A percentile compares a stretch with the other conserved stretches of the same genome.
Conservation (phyloP, 1,284 basidiomycete genomes). For the Puccinia triticina region DNA sequence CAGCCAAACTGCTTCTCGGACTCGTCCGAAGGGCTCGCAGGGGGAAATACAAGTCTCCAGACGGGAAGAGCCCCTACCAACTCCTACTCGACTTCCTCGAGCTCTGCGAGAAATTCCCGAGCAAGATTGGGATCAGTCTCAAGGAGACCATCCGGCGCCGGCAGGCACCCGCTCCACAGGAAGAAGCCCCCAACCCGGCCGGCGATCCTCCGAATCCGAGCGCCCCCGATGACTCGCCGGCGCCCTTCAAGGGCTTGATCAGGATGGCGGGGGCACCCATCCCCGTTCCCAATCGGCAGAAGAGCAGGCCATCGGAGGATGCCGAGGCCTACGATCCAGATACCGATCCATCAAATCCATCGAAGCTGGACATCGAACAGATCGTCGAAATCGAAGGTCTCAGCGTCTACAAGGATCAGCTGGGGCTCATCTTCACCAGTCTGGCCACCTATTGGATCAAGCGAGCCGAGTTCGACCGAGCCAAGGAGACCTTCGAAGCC, state of each 20-base stretch:
- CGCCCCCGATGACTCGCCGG: background rate
- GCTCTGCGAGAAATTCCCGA: slow-evolving; percentile 84
- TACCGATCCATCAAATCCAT: slow-evolving; percentile 73
- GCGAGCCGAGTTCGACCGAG: slow-evolving; percentile 86
- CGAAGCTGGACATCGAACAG: slow-evolving; percentile 81
- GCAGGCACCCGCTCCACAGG: slow-evolving; percentile 1
- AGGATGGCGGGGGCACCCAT: slow-evolving; percentile 74
- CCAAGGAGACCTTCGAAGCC: slow-evolving; percentile 81
- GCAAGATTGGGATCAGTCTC: slow-evolving; percentile 88
- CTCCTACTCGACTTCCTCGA: slow-evolving; percentile 90
- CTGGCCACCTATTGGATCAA: slow-evolving; percentile 99
- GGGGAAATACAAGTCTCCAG: slow-evolving; percentile 82
- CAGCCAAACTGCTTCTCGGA: slow-evolving; percentile 83
- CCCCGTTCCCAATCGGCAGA: slow-evolving; percentile 54
- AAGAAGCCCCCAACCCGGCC: slow-evolving; percentile 61
- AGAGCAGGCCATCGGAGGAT: slow-evolving; percentile 60
- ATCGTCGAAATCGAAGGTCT: slow-evolving; percentile 86
- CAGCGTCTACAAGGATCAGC: slow-evolving; percentile 88
- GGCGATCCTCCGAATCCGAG: slow-evolving; percentile 60
- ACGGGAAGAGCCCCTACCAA: slow-evolving; percentile 94
- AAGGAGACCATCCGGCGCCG: slow-evolving; percentile 63
- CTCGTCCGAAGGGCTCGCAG: slow-evolving; percentile 79
- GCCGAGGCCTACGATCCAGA: slow-evolving; percentile 72
- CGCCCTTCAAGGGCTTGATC: slow-evolving; percentile 67
- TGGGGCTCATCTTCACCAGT: slow-evolving; percentile 92